Evolutionary conservation across 768 basidiomycete genomes (phyloP).

Genomic region (Tulasnella sp.): DNA sequence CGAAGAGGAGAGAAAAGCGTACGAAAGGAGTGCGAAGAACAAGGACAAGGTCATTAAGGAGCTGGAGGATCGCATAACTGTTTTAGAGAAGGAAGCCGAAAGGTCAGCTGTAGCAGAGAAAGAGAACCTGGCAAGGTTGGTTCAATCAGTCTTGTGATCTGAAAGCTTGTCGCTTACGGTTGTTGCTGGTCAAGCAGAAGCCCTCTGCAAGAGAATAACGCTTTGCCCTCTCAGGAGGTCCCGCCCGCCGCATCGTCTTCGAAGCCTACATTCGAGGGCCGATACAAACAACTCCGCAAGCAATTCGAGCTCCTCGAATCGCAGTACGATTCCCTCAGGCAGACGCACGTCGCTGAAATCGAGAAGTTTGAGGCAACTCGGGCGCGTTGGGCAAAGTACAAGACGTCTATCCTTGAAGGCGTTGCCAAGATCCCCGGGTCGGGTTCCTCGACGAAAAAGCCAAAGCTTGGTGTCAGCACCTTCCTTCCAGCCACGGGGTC

Average conservation of each 20-base stretch:
- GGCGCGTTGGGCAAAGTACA: constrained; percentile 12
- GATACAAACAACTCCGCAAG: constrained; percentile 10
- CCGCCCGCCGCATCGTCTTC: not conserved
- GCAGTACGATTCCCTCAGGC: constrained; percentile 10
- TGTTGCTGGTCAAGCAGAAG: not conserved
- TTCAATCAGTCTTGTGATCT: not conserved
- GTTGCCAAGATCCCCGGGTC: not conserved
- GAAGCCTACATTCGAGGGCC: constrained; percentile 16
- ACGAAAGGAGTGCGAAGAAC: constrained; percentile 10
- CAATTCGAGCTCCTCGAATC: not conserved
- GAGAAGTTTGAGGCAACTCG: constrained; percentile 6
- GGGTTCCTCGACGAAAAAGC: not conserved
- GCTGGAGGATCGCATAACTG: constrained; percentile 7
- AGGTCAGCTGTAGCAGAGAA: not conserved
- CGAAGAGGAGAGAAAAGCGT: constrained; percentile 3
- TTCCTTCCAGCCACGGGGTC: not conserved
- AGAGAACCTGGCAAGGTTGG: not conserved
- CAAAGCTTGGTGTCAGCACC: not conserved
- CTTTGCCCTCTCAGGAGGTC: not conserved
- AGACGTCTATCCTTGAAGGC: not conserved
- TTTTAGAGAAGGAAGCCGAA: not conserved
- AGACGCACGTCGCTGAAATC: not conserved
- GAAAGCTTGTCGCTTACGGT: not conserved
- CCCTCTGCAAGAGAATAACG: not conserved
- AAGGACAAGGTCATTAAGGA: constrained; percentile 11